Evolutionary conservation across 2,329 filamentous ascomycete genomes (phyloP), one percentile per base, ranked within the genome.

Genomic region (Diaporthe ilicicola): DNA sequence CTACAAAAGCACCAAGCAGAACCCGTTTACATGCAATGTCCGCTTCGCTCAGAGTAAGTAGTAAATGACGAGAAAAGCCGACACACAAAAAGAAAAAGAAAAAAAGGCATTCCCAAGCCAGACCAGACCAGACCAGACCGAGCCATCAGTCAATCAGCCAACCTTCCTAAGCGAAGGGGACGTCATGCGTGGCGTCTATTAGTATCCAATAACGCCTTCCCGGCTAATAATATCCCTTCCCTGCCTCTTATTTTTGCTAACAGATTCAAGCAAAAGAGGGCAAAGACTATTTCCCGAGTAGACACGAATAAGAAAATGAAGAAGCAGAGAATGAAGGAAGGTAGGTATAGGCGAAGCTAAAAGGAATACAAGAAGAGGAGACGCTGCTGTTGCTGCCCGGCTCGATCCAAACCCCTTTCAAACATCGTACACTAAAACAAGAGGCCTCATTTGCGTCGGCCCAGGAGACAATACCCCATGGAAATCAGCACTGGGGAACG

Each of bases 171-270:
- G 8, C 2, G 10, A 24, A 55, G 13, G 32, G n/a, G 10, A 9
- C 34, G 6, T 29, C 56, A 15, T 46, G 42, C 27, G 32, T 61
- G 61, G 54, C 44, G 29, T 66, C 59, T 70, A 66, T 50, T 55
- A 70, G 17, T 46, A 32, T 29, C 42, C 59, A 67, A 48, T 29
- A 70, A 70, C 69, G 69, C 69, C 69, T 56, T 27, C 46, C 37
- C 67, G 44, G 48, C 54, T 29, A 7, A 24, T 19, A 24, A 12
- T 24, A 3, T 19, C 65, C 65, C 9, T 29, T 67, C 50, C 27
- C 46, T 44, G 10, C 27, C 24, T 48, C 46, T 29, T 53, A 12
- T 22, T n/a, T 34, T 53, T 54, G 37, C 24, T 32, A 17, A 54
- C 24, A 17, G 37, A 62, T 17, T 9, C 27, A 34, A 7, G 56